Evolutionary conservation across 2,329 filamentous ascomycete genomes (phyloP).

Genomic region (Pseudocercospora crystallina): DNA sequence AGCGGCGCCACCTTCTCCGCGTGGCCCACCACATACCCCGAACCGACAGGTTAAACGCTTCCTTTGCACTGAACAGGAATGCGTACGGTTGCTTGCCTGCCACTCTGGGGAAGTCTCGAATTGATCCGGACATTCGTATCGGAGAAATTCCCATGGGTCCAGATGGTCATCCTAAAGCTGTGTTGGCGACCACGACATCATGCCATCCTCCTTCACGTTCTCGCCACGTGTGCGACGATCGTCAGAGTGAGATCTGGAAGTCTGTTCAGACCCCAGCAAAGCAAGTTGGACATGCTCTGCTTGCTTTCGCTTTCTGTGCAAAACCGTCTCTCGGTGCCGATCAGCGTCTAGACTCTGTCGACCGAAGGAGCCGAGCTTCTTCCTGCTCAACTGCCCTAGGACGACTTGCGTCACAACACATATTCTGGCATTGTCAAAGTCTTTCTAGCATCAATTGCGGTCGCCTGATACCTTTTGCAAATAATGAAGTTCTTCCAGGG

Average conservation of each 20-base stretch:
- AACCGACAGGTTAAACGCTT: neutral
- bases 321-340: too few relatives aligned
- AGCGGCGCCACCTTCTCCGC: neutral
- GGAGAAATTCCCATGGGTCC: too few relatives aligned
- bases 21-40: conserved; percentile 4
- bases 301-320: too few relatives aligned
- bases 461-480: too few relatives aligned
- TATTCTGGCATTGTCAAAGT: neutral
- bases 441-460: too few relatives aligned
- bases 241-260: too few relatives aligned
- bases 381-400: neutral
- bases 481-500: too few relatives aligned
- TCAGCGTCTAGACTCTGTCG: too few relatives aligned
- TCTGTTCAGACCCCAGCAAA: too few relatives aligned
- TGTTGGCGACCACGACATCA: neutral
- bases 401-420: conserved; percentile 2
- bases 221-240: conserved; percentile 3
- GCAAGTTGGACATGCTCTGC: too few relatives aligned
- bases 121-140: neutral
- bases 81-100: conserved; percentile 4
- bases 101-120: neutral
- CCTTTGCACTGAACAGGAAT: neutral
- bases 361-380: too few relatives aligned
- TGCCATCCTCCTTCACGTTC: conserved; percentile 1
- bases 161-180: too few relatives aligned